Conservation (phyloP, 305 asterid species). For the Solanum hybrid region DNA sequence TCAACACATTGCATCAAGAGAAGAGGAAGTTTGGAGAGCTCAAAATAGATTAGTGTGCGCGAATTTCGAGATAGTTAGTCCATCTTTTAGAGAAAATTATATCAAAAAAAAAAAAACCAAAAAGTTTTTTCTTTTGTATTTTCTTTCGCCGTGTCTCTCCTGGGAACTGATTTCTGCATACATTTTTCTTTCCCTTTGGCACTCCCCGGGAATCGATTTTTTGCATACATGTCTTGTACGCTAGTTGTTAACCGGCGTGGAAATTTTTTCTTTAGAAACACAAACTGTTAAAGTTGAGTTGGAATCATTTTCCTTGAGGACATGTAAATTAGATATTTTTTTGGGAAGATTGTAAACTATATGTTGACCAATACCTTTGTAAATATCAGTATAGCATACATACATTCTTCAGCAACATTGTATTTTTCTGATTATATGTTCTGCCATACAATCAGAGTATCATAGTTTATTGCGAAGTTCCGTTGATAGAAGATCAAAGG, state of each 20-base stretch:
- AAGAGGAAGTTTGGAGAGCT: conserved; percentile 62
- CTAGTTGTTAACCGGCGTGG: background rate
- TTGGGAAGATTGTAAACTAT: background rate
- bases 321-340: background rate
- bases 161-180: background rate
- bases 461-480: background rate
- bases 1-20: conserved; percentile 50
- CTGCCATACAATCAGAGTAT: background rate
- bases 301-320: background rate
- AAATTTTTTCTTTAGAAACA: background rate
- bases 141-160: background rate
- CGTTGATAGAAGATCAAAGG: background rate
- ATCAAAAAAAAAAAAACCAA: background rate
- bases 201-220: background rate
- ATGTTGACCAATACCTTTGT: background rate
- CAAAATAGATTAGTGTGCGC: conserved; percentile 6
- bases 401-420: background rate
- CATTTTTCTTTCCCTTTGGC: background rate
- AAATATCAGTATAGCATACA: background rate
- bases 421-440: background rate
- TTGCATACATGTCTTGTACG: background rate
- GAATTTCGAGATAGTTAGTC: background rate
- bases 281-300: background rate
- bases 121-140: background rate
- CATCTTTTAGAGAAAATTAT: background rate